Conservation (phyloP, 2,329 filamentous ascomycete species). For the Scedosporium aurantiacum region DNA sequence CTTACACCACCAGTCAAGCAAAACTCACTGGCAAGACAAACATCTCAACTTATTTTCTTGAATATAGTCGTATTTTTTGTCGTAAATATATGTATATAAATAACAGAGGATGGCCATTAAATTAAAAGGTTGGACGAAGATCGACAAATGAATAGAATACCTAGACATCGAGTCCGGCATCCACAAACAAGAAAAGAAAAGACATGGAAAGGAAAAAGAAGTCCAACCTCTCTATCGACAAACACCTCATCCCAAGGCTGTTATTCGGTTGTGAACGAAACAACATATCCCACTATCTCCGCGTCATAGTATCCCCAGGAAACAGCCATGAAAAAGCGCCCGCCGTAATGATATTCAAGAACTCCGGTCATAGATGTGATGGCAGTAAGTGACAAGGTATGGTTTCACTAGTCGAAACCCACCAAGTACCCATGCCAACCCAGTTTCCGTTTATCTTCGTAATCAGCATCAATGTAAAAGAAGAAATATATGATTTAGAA, state of each 20-base stretch:
- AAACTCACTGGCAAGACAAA: too few species aligned
- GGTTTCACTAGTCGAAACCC: too few species aligned
- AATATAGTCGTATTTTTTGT: too few species aligned
- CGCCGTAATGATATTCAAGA: neutral
- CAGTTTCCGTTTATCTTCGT: neutral
- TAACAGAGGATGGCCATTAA: neutral
- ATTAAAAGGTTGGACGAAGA: neutral
- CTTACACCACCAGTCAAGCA: neutral
- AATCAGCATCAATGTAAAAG: neutral
- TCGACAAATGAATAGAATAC: neutral
- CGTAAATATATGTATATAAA: too few species aligned
- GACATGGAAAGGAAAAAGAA: neutral
- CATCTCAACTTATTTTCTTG: too few species aligned
- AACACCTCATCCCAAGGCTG: neutral
- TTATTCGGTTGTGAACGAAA: neutral
- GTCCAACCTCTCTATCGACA: neutral
- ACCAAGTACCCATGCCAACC: neutral
- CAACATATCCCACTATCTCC: neutral
- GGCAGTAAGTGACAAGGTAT: neutral
- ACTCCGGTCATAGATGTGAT: neutral
- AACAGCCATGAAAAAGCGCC: neutral
- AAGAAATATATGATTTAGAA: neutral
- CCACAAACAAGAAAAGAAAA: slow-evolving; percentile 1
- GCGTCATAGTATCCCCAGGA: neutral
- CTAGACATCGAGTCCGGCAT: neutral